Evolutionary conservation across 2,329 filamentous ascomycete species (phyloP), one percentile per base, ranked within the genome.

Genomic region (Fusarium goolgardi): DNA sequence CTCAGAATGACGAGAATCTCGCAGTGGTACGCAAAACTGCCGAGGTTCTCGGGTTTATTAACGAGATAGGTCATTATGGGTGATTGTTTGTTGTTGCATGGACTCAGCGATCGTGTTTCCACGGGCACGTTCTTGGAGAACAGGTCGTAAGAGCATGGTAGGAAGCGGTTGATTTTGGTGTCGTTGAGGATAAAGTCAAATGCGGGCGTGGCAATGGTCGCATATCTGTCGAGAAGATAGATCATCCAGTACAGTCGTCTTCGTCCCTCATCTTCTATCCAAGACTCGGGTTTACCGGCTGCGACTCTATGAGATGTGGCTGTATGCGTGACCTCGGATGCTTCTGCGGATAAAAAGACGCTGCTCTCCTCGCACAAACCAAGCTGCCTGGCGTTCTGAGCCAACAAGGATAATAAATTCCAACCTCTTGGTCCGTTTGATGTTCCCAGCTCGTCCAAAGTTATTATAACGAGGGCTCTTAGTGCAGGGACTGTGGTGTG

Each of bases 1-100:
- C 79, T 81, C 3, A 82, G 66, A 18, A 82, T 81, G 3, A 78
- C 74, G 12, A 82, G 67, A n/a, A 82, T 80, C 52, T 82, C 78
- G 65, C 81, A 82, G 52, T 82, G 81, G 16, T 82, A 81, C 0
- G 81, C 80, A 57, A 82, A 82, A 55, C 80, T 82, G 12, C 81
- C 81, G 0, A 82, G 74, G 32, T 82, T 82, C 51, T 82, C 81
- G 0, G 79, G 76, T 29, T 76, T 78, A 64, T 80, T 79, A 20
- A 81, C 71, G 5, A 76, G 68, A 45, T 75, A 78, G 12, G 69
- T 67, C 2, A 67, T 67, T 4, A 63, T 67, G 0, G 62, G 62
- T 5, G 72, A 72, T 15, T 74, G 73, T 10, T 72, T 71, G 20
- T 74, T 73, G 8, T 69, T 68, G 6, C 68, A 67, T 2, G 71